Evolutionary conservation across 2,329 filamentous ascomycete species (phyloP).

Genomic region (Penicillium glabrum): DNA sequence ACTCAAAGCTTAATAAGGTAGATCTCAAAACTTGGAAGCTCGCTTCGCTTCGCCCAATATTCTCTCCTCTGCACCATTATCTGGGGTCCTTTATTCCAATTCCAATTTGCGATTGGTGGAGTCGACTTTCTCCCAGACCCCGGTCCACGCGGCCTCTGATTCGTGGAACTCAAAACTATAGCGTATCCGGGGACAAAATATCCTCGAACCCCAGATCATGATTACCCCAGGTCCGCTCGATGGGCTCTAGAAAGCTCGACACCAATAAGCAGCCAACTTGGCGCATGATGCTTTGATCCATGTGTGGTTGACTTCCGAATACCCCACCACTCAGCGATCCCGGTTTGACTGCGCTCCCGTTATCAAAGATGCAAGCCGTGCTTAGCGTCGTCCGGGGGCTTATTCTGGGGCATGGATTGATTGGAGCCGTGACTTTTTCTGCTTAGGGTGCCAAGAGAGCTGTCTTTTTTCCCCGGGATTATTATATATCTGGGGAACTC

Average conservation of each 20-base stretch:
- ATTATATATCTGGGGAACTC: constrained; percentile 19
- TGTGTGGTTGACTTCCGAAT: constrained; percentile 13
- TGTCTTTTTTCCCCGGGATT: background rate
- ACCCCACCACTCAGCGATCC: constrained; percentile 31
- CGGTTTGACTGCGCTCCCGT: constrained; percentile 10
- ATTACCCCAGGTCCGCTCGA: constrained; percentile 21
- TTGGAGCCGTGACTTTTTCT: constrained; percentile 12
- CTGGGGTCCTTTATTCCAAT: background rate
- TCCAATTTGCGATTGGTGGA: constrained; percentile 29
- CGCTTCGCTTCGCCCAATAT: background rate
- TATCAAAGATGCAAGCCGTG: constrained; percentile 17
- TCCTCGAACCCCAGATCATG: constrained; percentile 33
- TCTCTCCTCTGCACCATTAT: background rate
- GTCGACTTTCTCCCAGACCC: constrained; percentile 17
- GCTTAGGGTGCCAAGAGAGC: constrained; percentile 7
- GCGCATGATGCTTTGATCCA: background rate
- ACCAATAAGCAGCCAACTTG: constrained; percentile 10
- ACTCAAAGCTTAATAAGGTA: background rate
- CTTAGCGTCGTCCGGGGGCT: constrained; percentile 20
- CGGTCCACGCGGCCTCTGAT: constrained; percentile 17
- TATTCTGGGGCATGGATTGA: constrained; percentile 9
- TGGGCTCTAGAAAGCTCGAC: background rate
- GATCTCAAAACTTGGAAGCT: background rate
- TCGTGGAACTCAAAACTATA: constrained; percentile 28
- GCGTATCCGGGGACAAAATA: constrained; percentile 24